Conservation (phyloP, 345 rosid genomes). For the Populus tremula region DNA sequence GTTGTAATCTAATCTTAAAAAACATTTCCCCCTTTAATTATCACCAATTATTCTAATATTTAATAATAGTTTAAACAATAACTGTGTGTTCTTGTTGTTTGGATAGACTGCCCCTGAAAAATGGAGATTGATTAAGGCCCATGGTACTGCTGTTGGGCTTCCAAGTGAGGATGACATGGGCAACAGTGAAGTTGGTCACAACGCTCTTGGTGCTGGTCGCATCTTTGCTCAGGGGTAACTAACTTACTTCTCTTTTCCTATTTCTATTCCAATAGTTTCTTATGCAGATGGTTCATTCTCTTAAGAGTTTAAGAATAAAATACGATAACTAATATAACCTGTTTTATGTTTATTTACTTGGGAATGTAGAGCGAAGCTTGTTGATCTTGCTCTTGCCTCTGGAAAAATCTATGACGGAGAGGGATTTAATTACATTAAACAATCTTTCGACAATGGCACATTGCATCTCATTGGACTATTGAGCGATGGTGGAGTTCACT, state of each 20-base stretch:
- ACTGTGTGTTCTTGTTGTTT: not conserved
- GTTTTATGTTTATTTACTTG: constrained; percentile 13
- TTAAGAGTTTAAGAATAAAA: not conserved
- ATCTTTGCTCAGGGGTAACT: constrained; percentile 82
- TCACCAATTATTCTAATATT: no score
- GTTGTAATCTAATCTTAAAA: no score
- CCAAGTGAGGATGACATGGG: constrained; percentile 99
- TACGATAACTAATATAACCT: no score
- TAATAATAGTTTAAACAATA: no score
- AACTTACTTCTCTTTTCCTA: not conserved
- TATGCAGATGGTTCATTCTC: not conserved
- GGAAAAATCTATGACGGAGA: constrained; percentile 78
- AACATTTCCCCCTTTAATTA: no score
- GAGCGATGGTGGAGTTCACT: constrained; percentile 98
- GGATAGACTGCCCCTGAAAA: constrained; percentile 65
- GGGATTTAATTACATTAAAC: constrained; percentile 75
- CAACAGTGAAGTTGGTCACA: constrained; percentile 98
- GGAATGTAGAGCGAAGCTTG: constrained; percentile 78
- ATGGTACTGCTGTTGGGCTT: constrained; percentile 88
- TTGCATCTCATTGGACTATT: constrained; percentile 84
- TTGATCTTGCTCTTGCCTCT: constrained; percentile 86
- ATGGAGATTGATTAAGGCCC: constrained; percentile 91
- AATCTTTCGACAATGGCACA: constrained; percentile 54
- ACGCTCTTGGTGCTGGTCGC: constrained; percentile 98
- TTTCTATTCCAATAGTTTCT: not conserved